Base-by-base conservation (phyloP, 202 grass and related monocot genomes). In the Elaeis oleifera region DNA sequence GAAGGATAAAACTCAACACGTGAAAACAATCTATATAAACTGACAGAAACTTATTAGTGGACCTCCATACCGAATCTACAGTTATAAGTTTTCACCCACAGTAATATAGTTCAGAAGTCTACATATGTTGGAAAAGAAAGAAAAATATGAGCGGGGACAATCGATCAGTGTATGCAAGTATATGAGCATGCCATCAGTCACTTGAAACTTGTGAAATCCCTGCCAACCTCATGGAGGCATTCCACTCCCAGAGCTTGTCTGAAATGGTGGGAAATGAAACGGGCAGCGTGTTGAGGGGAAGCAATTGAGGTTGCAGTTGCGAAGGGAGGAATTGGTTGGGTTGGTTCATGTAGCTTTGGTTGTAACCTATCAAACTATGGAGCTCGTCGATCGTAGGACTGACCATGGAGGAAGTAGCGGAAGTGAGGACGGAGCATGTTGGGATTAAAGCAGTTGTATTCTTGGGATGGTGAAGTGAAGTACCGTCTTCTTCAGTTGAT, bases 191-290 rank as follows among this genome's bases (percentile, higher is more conserved):
- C 28, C 49, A 36, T 39, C 67, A 59, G 17, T 80, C 68, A 88
- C 60, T 85, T 82, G 81, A 88, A 88, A 68, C 23, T 78, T 71
- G 81, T 77, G 81, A 70, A 85, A 67, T 84, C 84, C 61, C 81
- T 81, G 26, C 78, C 65, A 59, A 78, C 74, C 52, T 78, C 74
- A 5, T 74, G 78, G 23, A 81, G 74, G 70, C 74, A 64, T 94
- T 94, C 84, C 89, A 94, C 44, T 94, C 89, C 89, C 89, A 94
- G 23, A 94, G 71, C 81, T 88, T 92, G 20, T 92, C 89, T 72
- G 86, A 78, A 56, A 76, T 73, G 36, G 36, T 16, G 84, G 79
- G 39, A 83, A 94, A 26, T 80, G 78, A 60, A 76, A 71, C 60
- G 76, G 29, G 1, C 76, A 58, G 16, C 44, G 78, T 14, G 64